A percentile compares a stretch with the other conserved stretches of the same genome.
phyloP scores from a whole-genome alignment of 2,329 filamentous ascomycete species.

The Ophiostoma sp. region DNA sequence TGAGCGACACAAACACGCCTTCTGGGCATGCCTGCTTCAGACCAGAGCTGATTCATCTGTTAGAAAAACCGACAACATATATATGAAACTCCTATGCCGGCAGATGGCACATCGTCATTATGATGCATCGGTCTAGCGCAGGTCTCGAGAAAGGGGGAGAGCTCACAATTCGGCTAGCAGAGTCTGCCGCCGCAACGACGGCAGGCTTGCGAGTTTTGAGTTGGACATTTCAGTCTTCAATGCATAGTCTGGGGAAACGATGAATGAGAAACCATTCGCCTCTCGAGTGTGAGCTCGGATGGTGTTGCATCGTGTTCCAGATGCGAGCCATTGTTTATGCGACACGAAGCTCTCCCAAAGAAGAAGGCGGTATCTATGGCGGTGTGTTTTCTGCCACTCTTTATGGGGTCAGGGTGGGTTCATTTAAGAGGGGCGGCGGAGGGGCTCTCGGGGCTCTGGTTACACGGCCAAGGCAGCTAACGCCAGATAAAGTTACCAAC shows the following conservation, averaged over 20 bases:
- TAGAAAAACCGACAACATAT: background rate
- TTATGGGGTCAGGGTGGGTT: background rate
- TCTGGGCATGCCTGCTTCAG: constrained; percentile 77
- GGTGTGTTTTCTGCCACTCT: constrained; percentile 16
- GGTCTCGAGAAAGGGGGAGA: background rate
- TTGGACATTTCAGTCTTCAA: constrained; percentile 37
- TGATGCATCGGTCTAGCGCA: background rate
- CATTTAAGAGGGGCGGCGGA: background rate
- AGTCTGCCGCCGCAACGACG: constrained; percentile 64
- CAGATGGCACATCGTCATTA: background rate
- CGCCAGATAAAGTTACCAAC: background rate
- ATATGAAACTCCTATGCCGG: no score
- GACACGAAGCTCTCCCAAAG: background rate
- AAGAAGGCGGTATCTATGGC: constrained; percentile 19
- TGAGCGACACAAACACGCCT: constrained; percentile 80
- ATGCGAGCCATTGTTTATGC: constrained; percentile 14
- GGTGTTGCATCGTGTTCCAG: constrained; percentile 10
- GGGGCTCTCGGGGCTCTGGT: background rate
- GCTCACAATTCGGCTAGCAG: constrained; percentile 75
- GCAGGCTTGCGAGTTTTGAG: constrained; percentile 42
- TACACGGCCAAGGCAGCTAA: background rate
- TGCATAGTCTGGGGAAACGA: background rate
- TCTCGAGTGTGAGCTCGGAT: background rate
- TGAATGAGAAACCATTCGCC: background rate
- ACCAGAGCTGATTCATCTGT: constrained; percentile 57